Conservation (phyloP, 2,329 filamentous ascomycete genomes). For the Pseudogymnoascus sp. region DNA sequence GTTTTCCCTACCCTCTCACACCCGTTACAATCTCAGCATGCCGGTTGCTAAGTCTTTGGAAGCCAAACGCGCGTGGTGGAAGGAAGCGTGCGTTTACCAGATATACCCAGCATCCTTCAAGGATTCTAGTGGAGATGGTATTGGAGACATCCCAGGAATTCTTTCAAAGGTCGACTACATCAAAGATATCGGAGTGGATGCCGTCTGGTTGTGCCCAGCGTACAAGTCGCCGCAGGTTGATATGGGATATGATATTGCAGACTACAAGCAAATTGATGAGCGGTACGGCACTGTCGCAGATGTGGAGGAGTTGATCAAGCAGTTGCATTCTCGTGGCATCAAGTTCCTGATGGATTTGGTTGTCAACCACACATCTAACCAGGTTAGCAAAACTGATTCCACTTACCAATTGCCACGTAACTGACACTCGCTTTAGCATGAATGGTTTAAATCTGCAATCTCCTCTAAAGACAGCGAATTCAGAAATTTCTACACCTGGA, state of each 20-base stretch:
- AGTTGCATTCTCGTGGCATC: slow-evolving; percentile 51
- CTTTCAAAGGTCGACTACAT: slow-evolving; percentile 55
- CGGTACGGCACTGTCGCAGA: slow-evolving; percentile 61
- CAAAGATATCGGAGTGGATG: slow-evolving; percentile 50
- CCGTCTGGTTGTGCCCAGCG: slow-evolving; percentile 61
- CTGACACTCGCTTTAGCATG: slow-evolving; percentile 27
- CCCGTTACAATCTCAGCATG: no score
- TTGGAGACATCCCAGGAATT: slow-evolving; percentile 56
- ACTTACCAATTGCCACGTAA: no score
- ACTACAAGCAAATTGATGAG: slow-evolving; percentile 59
- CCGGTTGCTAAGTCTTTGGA: no score
- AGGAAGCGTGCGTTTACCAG: slow-evolving; percentile 41
- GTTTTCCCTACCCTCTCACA: no score
- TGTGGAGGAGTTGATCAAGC: slow-evolving; percentile 53
- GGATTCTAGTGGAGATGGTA: slow-evolving; percentile 49
- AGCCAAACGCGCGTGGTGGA: slow-evolving; percentile 28
- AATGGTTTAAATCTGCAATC: slow-evolving; percentile 49
- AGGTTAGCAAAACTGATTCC: neutral
- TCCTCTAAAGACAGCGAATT: slow-evolving; percentile 41
- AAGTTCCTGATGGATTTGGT: slow-evolving; percentile 66
- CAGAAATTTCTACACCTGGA: slow-evolving; percentile 60
- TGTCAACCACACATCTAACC: slow-evolving; percentile 55
- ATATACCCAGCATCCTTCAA: slow-evolving; percentile 52
- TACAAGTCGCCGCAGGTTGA: slow-evolving; percentile 57
- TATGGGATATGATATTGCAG: slow-evolving; percentile 66